Evolutionary conservation across 148 eudicot species (phyloP), one percentile per base, ranked within the genome.

Genomic region (Camellia lanceoleosa): DNA sequence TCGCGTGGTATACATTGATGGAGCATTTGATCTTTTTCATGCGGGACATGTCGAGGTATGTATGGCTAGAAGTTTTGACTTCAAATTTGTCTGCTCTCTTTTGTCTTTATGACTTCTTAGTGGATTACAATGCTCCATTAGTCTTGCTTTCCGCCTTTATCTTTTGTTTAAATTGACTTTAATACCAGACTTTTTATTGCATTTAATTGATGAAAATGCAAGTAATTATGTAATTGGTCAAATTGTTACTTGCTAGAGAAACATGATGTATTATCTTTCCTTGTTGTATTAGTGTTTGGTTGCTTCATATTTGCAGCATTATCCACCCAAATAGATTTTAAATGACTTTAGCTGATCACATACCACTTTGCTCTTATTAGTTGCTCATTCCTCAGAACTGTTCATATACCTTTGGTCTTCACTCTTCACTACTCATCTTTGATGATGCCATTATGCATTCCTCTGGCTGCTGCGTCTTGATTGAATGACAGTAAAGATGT

Each of bases 41-140:
- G 97, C 97, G 66, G 99, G 99, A 78, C 99, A 95, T 89, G 99
- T 93, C 38, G 99, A 95, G 97, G 99, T 95, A 75, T 44, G 76
- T 73, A 19, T n/a, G n/a, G 6, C 3, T 60, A 2, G 12, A 38
- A 43, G 12, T 42, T 64, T 75, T 18, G 56, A 66, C 42, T 70
- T 58, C 70, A 43, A 30, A 16, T 55, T 20, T 23, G 15, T 71
- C 54, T 19, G 38, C 42, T 7, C 62, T 44, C 5, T 84, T 43
- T 56, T 47, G 19, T 19, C 1, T 1, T 15, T 55, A 9, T 63
- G 62, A 18, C 13, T 13, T 0, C 60, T 64, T 42, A 43, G 18
- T 78, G 30, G 62, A 59, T 9, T 54, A 41, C 61, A 76, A 23
- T 16, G 19, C 5, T 42, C 49, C 14, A 47, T 71, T 71, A n/a